Percentiles rank a stretch among this genome's conserved stretches.
phyloP scores from a whole-genome alignment of 2,329 filamentous ascomycete genomes.

The Bimuria novae-zelandiae region DNA sequence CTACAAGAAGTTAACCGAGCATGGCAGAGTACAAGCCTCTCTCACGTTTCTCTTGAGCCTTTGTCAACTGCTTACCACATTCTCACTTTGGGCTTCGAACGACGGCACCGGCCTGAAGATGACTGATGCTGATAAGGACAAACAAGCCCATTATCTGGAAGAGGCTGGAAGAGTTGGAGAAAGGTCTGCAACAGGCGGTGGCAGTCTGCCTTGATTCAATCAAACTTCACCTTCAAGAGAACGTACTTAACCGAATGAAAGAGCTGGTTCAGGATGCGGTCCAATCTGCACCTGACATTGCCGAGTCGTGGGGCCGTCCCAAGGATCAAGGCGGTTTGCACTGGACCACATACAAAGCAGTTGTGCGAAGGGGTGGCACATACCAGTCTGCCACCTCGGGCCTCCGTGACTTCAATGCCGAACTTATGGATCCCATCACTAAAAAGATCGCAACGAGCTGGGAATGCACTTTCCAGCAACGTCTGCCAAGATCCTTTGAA shows the following conservation, averaged over 20 bases:
- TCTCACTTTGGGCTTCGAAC: conserved; percentile 57
- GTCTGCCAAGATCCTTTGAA: conserved; percentile 48
- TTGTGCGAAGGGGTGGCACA: conserved; percentile 56
- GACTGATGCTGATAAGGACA: conserved; percentile 46
- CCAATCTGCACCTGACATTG: conserved; percentile 40
- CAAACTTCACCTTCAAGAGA: conserved; percentile 47
- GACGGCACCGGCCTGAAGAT: conserved; percentile 49
- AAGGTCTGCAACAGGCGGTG: conserved; percentile 49
- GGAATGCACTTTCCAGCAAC: conserved; percentile 51
- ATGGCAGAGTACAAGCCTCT: conserved; percentile 51
- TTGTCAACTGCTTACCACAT: conserved; percentile 57
- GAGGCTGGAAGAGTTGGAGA: conserved; percentile 48
- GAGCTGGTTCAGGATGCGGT: conserved; percentile 48
- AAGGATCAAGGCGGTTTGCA: conserved; percentile 52
- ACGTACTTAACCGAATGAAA: conserved; percentile 54
- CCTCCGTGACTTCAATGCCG: conserved; percentile 48
- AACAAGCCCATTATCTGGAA: conserved; percentile 47
- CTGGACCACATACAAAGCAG: conserved; percentile 62
- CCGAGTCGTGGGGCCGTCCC: conserved; percentile 44
- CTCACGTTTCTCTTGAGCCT: conserved; percentile 58
- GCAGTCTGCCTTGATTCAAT: conserved; percentile 46
- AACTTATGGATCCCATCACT: conserved; percentile 30
- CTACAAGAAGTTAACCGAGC: conserved; percentile 62
- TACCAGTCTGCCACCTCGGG: conserved; percentile 47
- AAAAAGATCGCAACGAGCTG: conserved; percentile 42